Conservation (phyloP, 2,329 filamentous ascomycete genomes). For the Cladosporium sp. region DNA sequence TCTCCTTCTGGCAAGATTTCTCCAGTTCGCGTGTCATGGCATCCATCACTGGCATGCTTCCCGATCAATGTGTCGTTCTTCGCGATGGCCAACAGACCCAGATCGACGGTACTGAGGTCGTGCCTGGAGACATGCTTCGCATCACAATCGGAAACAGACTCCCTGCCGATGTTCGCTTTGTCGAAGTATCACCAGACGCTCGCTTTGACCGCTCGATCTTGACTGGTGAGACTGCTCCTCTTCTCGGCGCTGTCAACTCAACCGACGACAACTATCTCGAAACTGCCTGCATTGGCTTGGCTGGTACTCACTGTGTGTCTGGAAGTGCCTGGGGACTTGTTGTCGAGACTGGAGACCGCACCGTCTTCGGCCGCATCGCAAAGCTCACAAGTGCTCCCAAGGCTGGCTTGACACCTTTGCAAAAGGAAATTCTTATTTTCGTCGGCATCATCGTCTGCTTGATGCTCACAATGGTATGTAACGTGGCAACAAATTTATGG, state of each 20-base stretch:
- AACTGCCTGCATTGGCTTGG: conserved; percentile 69
- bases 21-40: conserved; percentile 73
- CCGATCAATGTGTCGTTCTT: conserved; percentile 63
- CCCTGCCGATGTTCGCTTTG: conserved; percentile 68
- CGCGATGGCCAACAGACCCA: conserved; percentile 51
- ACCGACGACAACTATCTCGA: conserved; percentile 73
- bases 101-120: conserved; percentile 49
- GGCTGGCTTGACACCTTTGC: conserved; percentile 63
- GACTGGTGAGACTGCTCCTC: conserved; percentile 60
- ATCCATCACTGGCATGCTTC: conserved; percentile 76
- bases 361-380: conserved; percentile 70
- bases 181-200: conserved; percentile 64
- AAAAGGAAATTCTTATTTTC: conserved; percentile 70
- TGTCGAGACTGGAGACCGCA: conserved; percentile 67
- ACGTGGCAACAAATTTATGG: conserved; percentile 22
- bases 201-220: conserved; percentile 71
- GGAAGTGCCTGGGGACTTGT: conserved; percentile 65
- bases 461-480: conserved; percentile 59
- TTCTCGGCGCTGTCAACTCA: conserved; percentile 60
- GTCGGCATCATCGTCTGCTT: conserved; percentile 65
- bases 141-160: conserved; percentile 70
- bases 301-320: conserved; percentile 74
- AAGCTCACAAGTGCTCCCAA: conserved; percentile 67
- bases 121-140: conserved; percentile 66
- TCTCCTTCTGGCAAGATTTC: conserved; percentile 66